Base-by-base conservation (phyloP, 495 filamentous ascomycete genomes). In the Daldinia bambusicola region DNA sequence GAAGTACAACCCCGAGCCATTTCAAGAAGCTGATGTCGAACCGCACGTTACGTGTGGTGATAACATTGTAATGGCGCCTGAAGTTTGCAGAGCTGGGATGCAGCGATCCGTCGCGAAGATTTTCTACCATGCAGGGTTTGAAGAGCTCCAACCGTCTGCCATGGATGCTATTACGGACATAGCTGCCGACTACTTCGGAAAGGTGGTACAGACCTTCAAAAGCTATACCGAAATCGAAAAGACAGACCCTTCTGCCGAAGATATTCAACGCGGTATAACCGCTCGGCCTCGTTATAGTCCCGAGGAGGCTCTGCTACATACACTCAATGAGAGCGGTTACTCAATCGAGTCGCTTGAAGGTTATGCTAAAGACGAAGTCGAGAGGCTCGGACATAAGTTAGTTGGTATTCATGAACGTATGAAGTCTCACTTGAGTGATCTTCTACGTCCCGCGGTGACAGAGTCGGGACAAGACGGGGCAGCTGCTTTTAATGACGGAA, bases 101-200 rank as follows among this genome's bases (percentile, higher is more conserved):
- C 93, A 97, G 75, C 89, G 96, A 60, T 95, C 93, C 22, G 90
- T 98, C 22, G 93, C 90, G 34, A 95, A 99, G 81, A 87, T 99
- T 26, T 96, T 97, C 74, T 98, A 97, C 75, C 93, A 97, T 80
- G 91, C 96, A 60, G 95, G 95, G 6, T 99, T 98, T 70, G 95
- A 99, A 79, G 96, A 99, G 74, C 93, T 94, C 67, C 95, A 99
- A 72, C 95, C 95, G 6, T 95, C 93, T 36, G 95, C 95, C 45
- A 81, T 99, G 34, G 96, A 98, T 66, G 87, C 91, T 1, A 89
- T 94, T 40, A 97, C 96, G 0, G 95, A 98, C 74, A 89, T 97
- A 51, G 93, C 94, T 0, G 89, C 89, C 22, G 92, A 97, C 70
- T 98, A 92, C 78, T 97, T 99, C 72, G 83, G 86, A 55, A 97